A percentile compares a stretch with the other conserved stretches of the same genome.
These are phyloP conservation scores for Teunomyces pallodes DNA, from an alignment of 805 yeast genomes.

Conservation along the genomic window DNA sequence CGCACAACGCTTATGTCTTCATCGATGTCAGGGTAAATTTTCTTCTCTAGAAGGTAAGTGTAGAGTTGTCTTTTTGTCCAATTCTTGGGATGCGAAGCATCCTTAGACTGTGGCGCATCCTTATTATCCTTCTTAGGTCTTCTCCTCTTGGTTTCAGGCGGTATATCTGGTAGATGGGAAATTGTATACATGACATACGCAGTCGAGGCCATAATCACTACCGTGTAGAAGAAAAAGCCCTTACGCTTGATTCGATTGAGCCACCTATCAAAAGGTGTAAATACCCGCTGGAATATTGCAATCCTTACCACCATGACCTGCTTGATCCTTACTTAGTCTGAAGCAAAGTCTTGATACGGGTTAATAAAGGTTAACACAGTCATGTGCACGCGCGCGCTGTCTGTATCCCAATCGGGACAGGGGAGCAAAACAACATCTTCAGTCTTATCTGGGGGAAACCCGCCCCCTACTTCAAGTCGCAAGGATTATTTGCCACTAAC, in stretches of 20 bases:
- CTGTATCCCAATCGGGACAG: not conserved
- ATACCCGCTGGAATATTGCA: not conserved
- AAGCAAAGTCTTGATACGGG: no score
- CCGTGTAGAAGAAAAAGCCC: constrained; percentile 34
- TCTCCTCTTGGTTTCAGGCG: constrained; percentile 9
- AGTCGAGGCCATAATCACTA: constrained; percentile 28
- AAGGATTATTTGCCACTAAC: constrained; percentile 1
- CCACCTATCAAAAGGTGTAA: constrained; percentile 28
- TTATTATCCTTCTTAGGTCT: constrained; percentile 1
- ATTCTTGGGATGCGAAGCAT: constrained; percentile 3
- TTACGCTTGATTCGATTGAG: constrained; percentile 30
- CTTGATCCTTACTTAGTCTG: no score
- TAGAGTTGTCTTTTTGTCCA: constrained; percentile 19
- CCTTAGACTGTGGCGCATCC: not conserved
- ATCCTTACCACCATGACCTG: not conserved
- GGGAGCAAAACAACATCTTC: not conserved
- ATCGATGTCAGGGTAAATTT: constrained; percentile 18
- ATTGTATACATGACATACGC: constrained; percentile 25
- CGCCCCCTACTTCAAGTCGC: not conserved
- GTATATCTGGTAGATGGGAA: constrained; percentile 13
- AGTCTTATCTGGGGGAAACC: not conserved
- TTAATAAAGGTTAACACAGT: no score
- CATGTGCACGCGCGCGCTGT: constrained; percentile 2
- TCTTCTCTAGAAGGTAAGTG: constrained; percentile 12
- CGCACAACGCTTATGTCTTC: constrained; percentile 13